Evolutionary conservation across 768 basidiomycete genomes (phyloP), one percentile per base, ranked within the genome.

Genomic region (Mycena amicta): DNA sequence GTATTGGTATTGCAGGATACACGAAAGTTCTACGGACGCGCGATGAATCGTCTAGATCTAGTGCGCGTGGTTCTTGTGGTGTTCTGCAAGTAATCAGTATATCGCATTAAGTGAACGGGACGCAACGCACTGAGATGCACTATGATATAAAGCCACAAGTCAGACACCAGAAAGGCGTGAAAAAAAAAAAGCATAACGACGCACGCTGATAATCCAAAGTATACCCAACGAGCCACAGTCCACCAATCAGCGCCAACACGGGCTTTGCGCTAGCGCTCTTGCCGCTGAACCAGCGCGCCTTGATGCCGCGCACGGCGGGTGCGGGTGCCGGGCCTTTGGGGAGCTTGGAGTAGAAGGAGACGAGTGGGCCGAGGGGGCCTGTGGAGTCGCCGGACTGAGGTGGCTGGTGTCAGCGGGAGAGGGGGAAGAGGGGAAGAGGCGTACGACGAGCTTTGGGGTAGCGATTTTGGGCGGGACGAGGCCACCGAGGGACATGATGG

Each of bases 391-490:
- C 79, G 18, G 87, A 82, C 88, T 89, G 45, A 37, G 18, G 33
- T 15, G 8, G 15, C 8, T 6, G 22, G 20, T 6, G 43, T 45
- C 8, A 13, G 43, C 13, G 43, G 43, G 20, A 23, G 6, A 23
- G 15, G 8, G 43, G 43, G 22, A 45, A 8, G 43, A n/a, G 43
- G 8, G 22, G 43, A 16, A 29, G 50, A 47, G 13, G 74, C 83
- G 61, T 67, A 89, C 88, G 54, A 91, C 82, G 50, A 85, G 81
- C 29, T 81, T 76, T 1, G 89, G 88, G 5, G 88, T 86, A 53
- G 90, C 89, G 64, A 92, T 84, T 75, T 92, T 92, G 50, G 89
- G 89, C 22, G 89, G 89, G 52, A 92, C 83, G 55, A 92, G 81
- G 40, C 82, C 79, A 55, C 79, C 80, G 63, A 92, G 80, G 66